Evolutionary conservation across 192 early-diverging fungal genomes (phyloP).

Genomic region (Pilobolus umbonatus): DNA sequence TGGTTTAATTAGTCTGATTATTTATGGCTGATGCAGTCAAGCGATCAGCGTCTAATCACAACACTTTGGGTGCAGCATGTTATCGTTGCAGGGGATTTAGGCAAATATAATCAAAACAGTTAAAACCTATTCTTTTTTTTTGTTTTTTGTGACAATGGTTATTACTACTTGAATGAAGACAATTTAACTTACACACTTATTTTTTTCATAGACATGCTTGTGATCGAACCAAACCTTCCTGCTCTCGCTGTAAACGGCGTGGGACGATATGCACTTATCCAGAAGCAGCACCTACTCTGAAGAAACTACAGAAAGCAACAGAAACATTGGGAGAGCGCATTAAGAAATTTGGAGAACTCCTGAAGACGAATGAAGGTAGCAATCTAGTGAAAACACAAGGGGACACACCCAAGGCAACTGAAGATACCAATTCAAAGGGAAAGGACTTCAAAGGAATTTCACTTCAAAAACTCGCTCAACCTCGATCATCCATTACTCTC

Average conservation of each 20-base stretch:
- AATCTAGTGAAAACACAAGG: too few relatives aligned
- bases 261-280: slow-evolving; percentile 35
- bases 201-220: slow-evolving; percentile 31
- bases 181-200: background rate
- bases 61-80: slow-evolving; percentile 29
- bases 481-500: slow-evolving; percentile 2
- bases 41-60: slow-evolving; percentile 12
- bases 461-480: slow-evolving; percentile 11
- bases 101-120: slow-evolving; percentile 13
- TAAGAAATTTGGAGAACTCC: slow-evolving; percentile 34
- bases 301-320: slow-evolving; percentile 39
- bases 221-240: slow-evolving; percentile 32
- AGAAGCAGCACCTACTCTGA: slow-evolving; percentile 38
- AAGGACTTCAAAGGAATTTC: slow-evolving; percentile 16
- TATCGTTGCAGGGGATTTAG: slow-evolving; percentile 39
- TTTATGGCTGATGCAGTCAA: slow-evolving; percentile 22
- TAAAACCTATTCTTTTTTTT: background rate
- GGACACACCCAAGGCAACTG: too few relatives aligned
- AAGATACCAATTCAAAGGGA: slow-evolving; percentile 11
- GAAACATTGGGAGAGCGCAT: slow-evolving; percentile 37
- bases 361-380: slow-evolving; percentile 13
- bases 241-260: slow-evolving; percentile 33
- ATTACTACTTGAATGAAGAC: background rate
- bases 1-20: too few relatives aligned
- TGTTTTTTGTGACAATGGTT: too few relatives aligned